phyloP scores from a whole-genome alignment of 345 rosid species.

The Euphorbia lathyris region DNA sequence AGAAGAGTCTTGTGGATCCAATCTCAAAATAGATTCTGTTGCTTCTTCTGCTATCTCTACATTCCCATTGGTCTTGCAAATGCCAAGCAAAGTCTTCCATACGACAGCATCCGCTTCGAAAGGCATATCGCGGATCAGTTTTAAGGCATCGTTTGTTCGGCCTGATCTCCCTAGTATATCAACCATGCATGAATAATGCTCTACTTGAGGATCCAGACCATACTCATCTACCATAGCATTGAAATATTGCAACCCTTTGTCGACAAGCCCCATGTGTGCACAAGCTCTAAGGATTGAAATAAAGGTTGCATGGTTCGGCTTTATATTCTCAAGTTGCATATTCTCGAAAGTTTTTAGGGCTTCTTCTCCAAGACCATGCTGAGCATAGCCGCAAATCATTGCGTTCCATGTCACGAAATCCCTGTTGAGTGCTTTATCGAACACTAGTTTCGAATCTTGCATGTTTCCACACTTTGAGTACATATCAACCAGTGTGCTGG shows the following conservation, averaged over 20 bases:
- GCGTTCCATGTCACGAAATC: slow-evolving; percentile 94
- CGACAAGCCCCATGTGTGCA: slow-evolving; percentile 72
- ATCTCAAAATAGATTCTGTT: slow-evolving; percentile 43
- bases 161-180: slow-evolving; percentile 89
- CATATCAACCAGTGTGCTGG: slow-evolving; percentile 94
- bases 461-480: slow-evolving; percentile 91
- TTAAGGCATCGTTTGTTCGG: slow-evolving; percentile 47
- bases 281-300: slow-evolving; percentile 91
- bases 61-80: slow-evolving; percentile 66
- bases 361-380: slow-evolving; percentile 81
- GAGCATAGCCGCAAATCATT: slow-evolving; percentile 83
- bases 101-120: slow-evolving; percentile 72
- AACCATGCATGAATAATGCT: slow-evolving; percentile 88
- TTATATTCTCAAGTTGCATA: slow-evolving; percentile 51
- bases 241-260: slow-evolving; percentile 63
- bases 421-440: slow-evolving; percentile 56
- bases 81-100: slow-evolving; percentile 81
- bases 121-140: slow-evolving; percentile 68
- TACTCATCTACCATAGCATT: slow-evolving; percentile 53
- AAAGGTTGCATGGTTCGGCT: slow-evolving; percentile 79
- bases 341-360: slow-evolving; percentile 57
- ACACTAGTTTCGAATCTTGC: slow-evolving; percentile 61
- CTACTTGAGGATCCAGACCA: slow-evolving; percentile 67
- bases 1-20: slow-evolving; percentile 79
- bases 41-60: slow-evolving; percentile 79